Conservation (phyloP, 2,329 filamentous ascomycete species). For the Claviceps capensis region DNA sequence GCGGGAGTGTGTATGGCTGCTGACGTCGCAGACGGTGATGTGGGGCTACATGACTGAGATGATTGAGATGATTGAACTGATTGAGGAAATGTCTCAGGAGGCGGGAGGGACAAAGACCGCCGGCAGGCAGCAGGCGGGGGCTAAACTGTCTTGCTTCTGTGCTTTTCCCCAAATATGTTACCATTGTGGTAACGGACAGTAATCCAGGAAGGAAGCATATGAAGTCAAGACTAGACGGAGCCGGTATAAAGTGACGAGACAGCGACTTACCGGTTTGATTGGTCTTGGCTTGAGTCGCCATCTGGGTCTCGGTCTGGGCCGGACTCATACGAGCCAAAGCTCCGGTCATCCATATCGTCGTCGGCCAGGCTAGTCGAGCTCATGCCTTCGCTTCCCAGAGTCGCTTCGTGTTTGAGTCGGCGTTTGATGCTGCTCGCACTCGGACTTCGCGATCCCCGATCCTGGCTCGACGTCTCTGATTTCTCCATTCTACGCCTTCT, state of each 20-base stretch:
- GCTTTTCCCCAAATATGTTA: background rate
- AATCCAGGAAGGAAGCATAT: background rate
- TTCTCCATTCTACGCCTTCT: conserved; percentile 34
- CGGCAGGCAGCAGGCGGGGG: background rate
- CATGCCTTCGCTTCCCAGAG: conserved; percentile 22
- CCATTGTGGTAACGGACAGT: background rate
- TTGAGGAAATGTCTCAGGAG: background rate
- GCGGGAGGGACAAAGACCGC: background rate
- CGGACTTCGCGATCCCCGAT: conserved; percentile 17
- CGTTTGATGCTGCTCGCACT: conserved; percentile 16
- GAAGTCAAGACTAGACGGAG: background rate
- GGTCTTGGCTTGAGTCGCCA: conserved; percentile 17
- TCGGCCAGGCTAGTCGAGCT: conserved; percentile 17
- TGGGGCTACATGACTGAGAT: background rate
- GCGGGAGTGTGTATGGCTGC: background rate
- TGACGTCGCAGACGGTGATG: background rate
- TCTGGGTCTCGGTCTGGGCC: conserved; percentile 19
- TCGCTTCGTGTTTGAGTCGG: conserved; percentile 17
- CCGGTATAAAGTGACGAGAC: background rate
- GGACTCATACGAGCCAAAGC: conserved; percentile 21
- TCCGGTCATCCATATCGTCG: conserved; percentile 18
- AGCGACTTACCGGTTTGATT: conserved; percentile 1
- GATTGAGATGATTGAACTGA: no score
- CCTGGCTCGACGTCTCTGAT: conserved; percentile 14
- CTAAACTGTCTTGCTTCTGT: no score